phyloP scores from a whole-genome alignment of 2,329 filamentous ascomycete species.

The Colletotrichum sojae region DNA sequence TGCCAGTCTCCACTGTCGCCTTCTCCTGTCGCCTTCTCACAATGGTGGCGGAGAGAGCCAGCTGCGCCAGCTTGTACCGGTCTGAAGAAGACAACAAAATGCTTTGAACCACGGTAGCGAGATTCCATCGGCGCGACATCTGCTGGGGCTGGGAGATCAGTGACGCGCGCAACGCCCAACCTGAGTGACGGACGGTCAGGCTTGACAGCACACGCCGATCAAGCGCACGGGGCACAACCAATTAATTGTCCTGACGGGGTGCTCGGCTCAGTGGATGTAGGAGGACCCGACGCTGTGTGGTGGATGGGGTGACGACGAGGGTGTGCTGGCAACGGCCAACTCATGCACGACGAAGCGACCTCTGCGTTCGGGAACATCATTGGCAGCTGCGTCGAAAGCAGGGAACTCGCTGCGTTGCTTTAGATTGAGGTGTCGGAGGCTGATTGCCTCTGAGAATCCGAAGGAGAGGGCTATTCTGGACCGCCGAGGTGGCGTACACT shows the following conservation, averaged over 20 bases:
- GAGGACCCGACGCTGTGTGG: slow-evolving; percentile 37
- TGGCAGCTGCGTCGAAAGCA: not conserved
- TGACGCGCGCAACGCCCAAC: slow-evolving; percentile 29
- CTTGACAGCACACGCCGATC: slow-evolving; percentile 37
- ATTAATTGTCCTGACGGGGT: slow-evolving; percentile 29
- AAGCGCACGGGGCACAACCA: slow-evolving; percentile 35
- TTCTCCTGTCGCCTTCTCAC: slow-evolving; percentile 6
- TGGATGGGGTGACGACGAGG: slow-evolving; percentile 41
- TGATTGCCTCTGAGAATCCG: slow-evolving; percentile 13
- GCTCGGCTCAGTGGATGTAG: slow-evolving; percentile 34
- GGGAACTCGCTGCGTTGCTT: slow-evolving; percentile 5
- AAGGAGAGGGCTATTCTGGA: slow-evolving; percentile 12
- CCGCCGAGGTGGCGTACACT: slow-evolving; percentile 16
- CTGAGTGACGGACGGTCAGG: slow-evolving; percentile 31
- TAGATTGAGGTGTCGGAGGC: slow-evolving; percentile 25
- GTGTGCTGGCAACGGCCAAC: slow-evolving; percentile 47
- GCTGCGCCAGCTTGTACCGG: slow-evolving; percentile 1
- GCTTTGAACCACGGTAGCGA: slow-evolving; percentile 14
- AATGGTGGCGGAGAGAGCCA: slow-evolving; percentile 6
- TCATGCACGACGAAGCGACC: slow-evolving; percentile 42
- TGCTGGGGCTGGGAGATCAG: not conserved
- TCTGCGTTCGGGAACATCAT: slow-evolving; percentile 9
- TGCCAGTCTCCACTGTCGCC: slow-evolving; percentile 3
- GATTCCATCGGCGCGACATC: slow-evolving; percentile 10
- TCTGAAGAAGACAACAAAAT: not conserved